Evolutionary conservation across 768 basidiomycete species (phyloP), one percentile per base, ranked within the genome.

Genomic region (Lepiota brunneoincarnata): DNA sequence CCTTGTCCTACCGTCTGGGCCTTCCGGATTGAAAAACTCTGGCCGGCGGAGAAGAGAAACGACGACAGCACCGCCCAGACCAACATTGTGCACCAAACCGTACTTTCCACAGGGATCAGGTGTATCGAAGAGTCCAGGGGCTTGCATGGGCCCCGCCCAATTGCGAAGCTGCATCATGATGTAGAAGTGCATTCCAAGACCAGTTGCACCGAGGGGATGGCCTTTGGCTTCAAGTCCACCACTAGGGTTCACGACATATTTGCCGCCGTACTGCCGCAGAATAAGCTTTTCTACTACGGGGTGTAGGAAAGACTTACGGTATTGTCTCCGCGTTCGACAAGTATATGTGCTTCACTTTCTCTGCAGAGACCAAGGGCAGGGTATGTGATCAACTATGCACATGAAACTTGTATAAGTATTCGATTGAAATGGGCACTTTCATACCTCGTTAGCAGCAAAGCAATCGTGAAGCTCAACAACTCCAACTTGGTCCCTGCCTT

Each of bases 151-250:
- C 28, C 90, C 90, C 3, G 89, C 86, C 89, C 87, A 91, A 38
- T 83, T 73, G 39, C 89, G 78, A 46, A 91, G 69, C 76, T 91
- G 89, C 87, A 89, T 90, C 61, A 84, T 80, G 57, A 91, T 87
- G 63, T 89, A 91, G 69, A 91, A 91, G 64, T 92, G 89, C 90
- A 91, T 91, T 23, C 86, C 89, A 12, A 92, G 70, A 1, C 90
- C 90, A 15, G 87, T 91, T 1, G 90, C 89, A 36, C 90, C 89
- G 17, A 92, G 77, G 2, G 91, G 91, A 63, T 93, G 89, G 2
- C 91, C 91, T 64, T 92, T 93, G n/a, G 89, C 88, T 64, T 93
- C 89, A 14, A 93, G 76, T 0, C 91, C 91, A 21, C 91, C 91
- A 47, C 86, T 89, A 0, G 91, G 89, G 59, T 93, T 93, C 34